Evolutionary conservation across 805 yeast species (phyloP).

Genomic region (Maudiozyma saulgeensis): DNA sequence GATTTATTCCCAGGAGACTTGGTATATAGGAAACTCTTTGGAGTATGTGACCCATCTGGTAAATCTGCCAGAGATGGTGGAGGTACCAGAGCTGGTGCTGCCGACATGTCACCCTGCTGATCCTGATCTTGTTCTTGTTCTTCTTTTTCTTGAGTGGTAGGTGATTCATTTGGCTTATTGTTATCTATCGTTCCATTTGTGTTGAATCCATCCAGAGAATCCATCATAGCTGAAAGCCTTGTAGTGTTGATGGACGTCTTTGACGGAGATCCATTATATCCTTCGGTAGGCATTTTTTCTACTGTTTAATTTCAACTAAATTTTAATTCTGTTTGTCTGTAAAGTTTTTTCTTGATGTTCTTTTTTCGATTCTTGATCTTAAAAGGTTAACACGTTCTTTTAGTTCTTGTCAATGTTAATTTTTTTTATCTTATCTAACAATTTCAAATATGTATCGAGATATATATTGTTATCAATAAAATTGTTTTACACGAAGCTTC

Average conservation of each 20-base stretch:
- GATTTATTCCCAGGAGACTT: background rate
- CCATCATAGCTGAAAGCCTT: slow-evolving; percentile 23
- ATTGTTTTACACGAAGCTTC: too few species aligned
- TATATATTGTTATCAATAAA: too few species aligned
- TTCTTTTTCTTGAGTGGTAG: background rate
- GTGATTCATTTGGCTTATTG: too few species aligned
- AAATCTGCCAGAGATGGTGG: slow-evolving; percentile 1
- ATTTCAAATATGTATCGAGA: too few species aligned
- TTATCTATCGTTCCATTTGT: too few species aligned
- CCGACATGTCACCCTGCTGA: background rate
- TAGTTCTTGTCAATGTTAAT: too few species aligned
- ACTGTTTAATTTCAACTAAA: background rate
- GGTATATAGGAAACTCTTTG: background rate
- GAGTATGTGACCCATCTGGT: background rate
- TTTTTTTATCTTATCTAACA: too few species aligned
- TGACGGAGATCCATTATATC: slow-evolving; percentile 6
- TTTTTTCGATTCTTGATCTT: too few species aligned
- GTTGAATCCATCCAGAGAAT: slow-evolving; percentile 11
- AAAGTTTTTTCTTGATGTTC: background rate
- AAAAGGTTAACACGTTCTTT: too few species aligned
- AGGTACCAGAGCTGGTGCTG: background rate
- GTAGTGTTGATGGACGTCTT: slow-evolving; percentile 16
- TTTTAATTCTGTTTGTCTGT: background rate
- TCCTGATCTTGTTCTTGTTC: too few species aligned
- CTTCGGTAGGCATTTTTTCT: slow-evolving; percentile 3